Evolutionary conservation across 2,329 filamentous ascomycete genomes (phyloP), one percentile per base, ranked within the genome.

Genomic region (Xenoacremonium recifei): DNA sequence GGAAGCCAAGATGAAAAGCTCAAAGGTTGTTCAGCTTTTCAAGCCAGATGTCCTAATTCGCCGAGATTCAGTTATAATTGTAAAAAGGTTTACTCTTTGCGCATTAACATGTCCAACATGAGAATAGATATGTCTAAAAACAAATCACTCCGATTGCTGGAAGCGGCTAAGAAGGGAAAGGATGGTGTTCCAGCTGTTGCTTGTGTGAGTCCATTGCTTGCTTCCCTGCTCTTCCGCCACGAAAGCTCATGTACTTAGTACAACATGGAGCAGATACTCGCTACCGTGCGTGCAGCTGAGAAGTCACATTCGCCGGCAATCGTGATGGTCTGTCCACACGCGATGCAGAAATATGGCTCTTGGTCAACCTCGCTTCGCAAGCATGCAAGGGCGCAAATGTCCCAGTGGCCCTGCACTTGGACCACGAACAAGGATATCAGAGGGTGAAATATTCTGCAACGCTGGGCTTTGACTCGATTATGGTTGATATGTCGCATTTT

Each of bases 401-500:
- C 0, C 82, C 82, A 4, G 64, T 85, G n/a, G 71, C 74, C 3
- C 64, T 85, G 11, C 82, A 85, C 62, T 73, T 86, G 55, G 82
- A 86, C 66, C 82, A 86, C 60, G 80, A 79, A 4, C 82, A 85
- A 54, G 37, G 40, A 6, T 74, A 77, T 21, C 73, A 73, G 40
- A 72, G 80, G 21, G 80, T 85, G 45, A 71, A 72, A n/a, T 10
- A 31, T 4, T 65, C 65, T 0, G 80, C 80, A 0, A 70, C 76
- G 44, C 65, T 79, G 25, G 71, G 70, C 0, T 87, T 88, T 50
- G 85, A 88, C 58, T 76, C 71, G 38, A 86, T 89, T 59, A 88
- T 89, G 84, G 79, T 88, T 0, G 85, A 89, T 63, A 88, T 88
- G 84, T 80, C 73, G 44, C 84, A 87, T 58, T 80, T 84, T 57